These are phyloP conservation scores for Heritiera fomes DNA, from an alignment of 345 rosid species.

Conservation along the genomic window DNA sequence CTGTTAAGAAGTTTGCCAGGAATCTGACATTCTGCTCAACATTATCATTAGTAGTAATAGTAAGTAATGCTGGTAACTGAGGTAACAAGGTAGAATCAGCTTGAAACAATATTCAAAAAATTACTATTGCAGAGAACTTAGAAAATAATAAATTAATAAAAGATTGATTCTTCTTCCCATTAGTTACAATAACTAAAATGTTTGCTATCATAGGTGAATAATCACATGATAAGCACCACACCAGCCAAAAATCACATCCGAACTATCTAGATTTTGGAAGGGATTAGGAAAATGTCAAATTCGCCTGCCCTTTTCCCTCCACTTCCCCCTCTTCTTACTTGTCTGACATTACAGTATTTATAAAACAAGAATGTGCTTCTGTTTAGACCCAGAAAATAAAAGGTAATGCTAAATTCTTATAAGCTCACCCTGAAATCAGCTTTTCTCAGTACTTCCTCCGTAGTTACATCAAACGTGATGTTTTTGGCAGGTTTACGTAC, in stretches of 20 bases:
- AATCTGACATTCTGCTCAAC: conserved; percentile 79
- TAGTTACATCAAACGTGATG: conserved; percentile 52
- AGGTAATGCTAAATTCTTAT: not conserved
- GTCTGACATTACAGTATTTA: not conserved
- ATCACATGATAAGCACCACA: not conserved
- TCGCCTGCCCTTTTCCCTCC: not conserved
- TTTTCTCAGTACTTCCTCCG: conserved; percentile 56
- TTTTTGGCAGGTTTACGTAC: conserved; percentile 30
- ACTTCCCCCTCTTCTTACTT: not conserved
- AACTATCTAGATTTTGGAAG: not conserved
- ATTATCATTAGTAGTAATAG: not conserved
- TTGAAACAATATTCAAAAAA: not conserved
- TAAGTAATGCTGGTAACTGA: not conserved
- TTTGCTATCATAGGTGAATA: not conserved
- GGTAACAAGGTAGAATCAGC: not conserved
- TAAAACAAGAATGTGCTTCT: not conserved
- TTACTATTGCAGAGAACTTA: not conserved
- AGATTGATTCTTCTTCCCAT: not conserved
- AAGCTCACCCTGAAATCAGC: conserved; percentile 87
- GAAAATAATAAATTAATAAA: not conserved
- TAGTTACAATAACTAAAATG: not conserved
- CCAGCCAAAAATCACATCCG: not conserved
- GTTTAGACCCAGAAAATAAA: conserved; percentile 2
- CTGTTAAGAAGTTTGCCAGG: conserved; percentile 80
- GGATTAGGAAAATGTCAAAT: not conserved